Conservation (phyloP, 2,329 filamentous ascomycete genomes). For the Fusarium begoniae region DNA sequence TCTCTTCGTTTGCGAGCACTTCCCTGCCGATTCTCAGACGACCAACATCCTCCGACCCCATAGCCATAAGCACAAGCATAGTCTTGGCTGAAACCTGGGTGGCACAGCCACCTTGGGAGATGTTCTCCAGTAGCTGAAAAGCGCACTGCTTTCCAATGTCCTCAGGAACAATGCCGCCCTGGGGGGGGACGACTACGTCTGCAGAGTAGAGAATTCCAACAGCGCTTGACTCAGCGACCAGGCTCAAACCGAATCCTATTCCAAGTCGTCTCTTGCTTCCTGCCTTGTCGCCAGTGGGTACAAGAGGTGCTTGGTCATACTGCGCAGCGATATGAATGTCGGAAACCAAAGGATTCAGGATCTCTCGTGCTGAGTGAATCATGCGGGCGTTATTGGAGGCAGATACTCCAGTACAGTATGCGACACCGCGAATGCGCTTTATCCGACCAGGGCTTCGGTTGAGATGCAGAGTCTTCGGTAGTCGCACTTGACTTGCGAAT, state of each 20-base stretch:
- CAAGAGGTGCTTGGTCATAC: constrained; percentile 73
- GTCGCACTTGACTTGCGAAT: constrained; percentile 90
- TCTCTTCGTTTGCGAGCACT: constrained; percentile 81
- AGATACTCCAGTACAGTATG: constrained; percentile 91
- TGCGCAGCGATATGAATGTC: constrained; percentile 91
- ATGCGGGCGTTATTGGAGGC: constrained; percentile 94
- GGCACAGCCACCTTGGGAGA: constrained; percentile 84
- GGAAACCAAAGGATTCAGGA: constrained; percentile 84
- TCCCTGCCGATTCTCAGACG: constrained; percentile 83
- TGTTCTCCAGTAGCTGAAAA: constrained; percentile 85
- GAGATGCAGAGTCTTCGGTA: constrained; percentile 94
- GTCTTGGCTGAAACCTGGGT: constrained; percentile 76
- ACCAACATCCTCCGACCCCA: constrained; percentile 97
- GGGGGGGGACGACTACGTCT: constrained; percentile 78
- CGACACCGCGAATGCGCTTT: constrained; percentile 89
- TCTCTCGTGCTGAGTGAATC: constrained; percentile 88
- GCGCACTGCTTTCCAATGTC: constrained; percentile 90
- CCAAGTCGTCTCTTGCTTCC: constrained; percentile 73
- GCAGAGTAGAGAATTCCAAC: constrained; percentile 85
- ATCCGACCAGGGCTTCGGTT: constrained; percentile 83
- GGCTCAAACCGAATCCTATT: constrained; percentile 88
- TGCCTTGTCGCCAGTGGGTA: constrained; percentile 62
- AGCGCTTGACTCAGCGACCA: constrained; percentile 92
- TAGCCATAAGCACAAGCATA: constrained; percentile 90
- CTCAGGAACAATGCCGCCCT: constrained; percentile 85